Conservation (phyloP, 352 stramenopile species). For the Nothophytophthora sp. region DNA sequence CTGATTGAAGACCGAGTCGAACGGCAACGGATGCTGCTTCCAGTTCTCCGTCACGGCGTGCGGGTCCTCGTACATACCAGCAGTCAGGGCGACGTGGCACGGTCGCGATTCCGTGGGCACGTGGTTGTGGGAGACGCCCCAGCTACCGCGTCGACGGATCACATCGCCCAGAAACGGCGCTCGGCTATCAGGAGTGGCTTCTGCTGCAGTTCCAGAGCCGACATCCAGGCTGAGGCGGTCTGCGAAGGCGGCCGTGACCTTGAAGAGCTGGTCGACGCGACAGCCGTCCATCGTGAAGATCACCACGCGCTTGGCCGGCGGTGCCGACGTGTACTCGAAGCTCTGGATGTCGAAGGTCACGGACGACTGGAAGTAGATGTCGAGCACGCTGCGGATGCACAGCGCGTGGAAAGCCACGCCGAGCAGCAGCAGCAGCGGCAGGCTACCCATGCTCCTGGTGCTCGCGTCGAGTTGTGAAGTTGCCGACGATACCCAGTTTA, state of each 20-base stretch:
- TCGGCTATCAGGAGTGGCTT: slow-evolving; percentile 15
- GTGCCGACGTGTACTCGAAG: slow-evolving; percentile 29
- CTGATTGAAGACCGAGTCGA: slow-evolving; percentile 88
- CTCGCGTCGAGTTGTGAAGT: too few relatives aligned
- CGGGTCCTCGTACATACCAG: slow-evolving; percentile 87
- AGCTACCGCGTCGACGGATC: slow-evolving; percentile 64
- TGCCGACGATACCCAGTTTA: too few relatives aligned
- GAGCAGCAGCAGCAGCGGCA: slow-evolving; percentile 53
- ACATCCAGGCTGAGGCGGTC: slow-evolving; percentile 18
- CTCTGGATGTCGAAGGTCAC: slow-evolving; percentile 62
- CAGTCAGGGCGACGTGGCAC: slow-evolving; percentile 82
- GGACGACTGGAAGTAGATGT: slow-evolving; percentile 88
- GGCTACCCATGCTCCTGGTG: too few relatives aligned
- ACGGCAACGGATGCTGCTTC: slow-evolving; percentile 83
- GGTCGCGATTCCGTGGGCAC: slow-evolving; percentile 82
- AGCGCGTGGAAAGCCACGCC: slow-evolving; percentile 75
- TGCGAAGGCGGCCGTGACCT: slow-evolving; percentile 36
- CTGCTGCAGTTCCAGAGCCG: neutral
- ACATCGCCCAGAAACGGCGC: slow-evolving; percentile 71
- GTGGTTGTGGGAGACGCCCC: slow-evolving; percentile 84
- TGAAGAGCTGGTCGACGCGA: slow-evolving; percentile 82
- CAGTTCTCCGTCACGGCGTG: slow-evolving; percentile 79
- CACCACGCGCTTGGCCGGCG: slow-evolving; percentile 63
- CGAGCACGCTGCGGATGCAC: slow-evolving; percentile 84
- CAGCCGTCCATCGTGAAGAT: slow-evolving; percentile 85